Percentiles rank a stretch among this genome's conserved stretches.
Conservation (phyloP, 78 protist genomes). For the Polysphondylium violaceum region DNA sequence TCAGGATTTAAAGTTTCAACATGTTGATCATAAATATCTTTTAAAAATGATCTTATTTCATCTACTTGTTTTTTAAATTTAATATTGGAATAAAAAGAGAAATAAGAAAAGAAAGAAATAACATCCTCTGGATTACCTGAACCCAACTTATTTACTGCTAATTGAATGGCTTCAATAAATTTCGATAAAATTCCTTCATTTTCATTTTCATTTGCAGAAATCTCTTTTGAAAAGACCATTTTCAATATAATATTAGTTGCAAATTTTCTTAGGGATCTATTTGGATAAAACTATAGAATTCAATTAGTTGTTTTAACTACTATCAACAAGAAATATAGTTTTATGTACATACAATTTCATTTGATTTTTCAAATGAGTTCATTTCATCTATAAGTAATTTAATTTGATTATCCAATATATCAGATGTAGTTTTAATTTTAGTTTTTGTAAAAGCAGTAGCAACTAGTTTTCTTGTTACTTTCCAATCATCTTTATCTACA, state of each 20-base stretch:
- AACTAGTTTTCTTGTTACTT: neutral
- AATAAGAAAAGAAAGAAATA: conserved; percentile 3
- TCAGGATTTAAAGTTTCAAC: neutral
- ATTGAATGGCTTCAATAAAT: conserved; percentile 15
- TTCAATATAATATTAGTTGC: conserved; percentile 35
- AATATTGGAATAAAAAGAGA: neutral
- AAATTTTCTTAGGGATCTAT: conserved; percentile 14
- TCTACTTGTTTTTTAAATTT: neutral
- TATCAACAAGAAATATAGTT: neutral
- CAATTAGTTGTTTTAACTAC: neutral
- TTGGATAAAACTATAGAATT: conserved; percentile 32
- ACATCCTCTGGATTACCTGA: conserved; percentile 20
- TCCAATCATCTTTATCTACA: conserved; percentile 12
- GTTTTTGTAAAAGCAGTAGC: conserved; percentile 44
- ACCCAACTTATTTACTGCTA: conserved; percentile 23
- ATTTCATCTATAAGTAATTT: conserved; percentile 3
- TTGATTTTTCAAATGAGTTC: neutral
- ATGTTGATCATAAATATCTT: conserved; percentile 48
- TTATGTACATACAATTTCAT: conserved; percentile 36
- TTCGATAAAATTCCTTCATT: conserved; percentile 2
- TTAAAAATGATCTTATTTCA: conserved; percentile 1
- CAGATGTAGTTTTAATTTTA: conserved; percentile 7
- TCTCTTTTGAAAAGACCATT: conserved; percentile 17
- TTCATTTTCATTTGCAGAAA: conserved; percentile 12
- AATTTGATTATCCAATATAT: conserved; percentile 15